Conservation (phyloP, 2,329 filamentous ascomycete genomes). For the Colletotrichum coccodes region DNA sequence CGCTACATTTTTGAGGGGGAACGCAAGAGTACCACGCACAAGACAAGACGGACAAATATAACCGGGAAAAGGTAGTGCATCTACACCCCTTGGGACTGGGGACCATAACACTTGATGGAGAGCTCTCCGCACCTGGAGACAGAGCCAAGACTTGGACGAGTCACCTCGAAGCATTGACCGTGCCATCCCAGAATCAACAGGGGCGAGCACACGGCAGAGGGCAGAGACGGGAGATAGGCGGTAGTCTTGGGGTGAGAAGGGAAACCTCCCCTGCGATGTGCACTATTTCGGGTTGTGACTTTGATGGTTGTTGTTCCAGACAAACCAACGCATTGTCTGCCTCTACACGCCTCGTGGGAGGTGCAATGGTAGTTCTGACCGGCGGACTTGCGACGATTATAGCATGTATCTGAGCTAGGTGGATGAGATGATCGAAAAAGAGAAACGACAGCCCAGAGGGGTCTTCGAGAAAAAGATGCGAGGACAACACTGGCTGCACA, state of each 20-base stretch:
- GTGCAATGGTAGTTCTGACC: background rate
- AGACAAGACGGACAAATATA: background rate
- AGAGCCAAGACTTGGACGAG: constrained; percentile 23
- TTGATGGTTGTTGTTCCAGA: background rate
- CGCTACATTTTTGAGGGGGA: background rate
- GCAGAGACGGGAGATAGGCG: background rate
- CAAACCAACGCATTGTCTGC: background rate
- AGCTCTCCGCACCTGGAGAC: constrained; percentile 14
- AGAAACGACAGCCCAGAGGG: too few relatives aligned
- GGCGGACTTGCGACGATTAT: background rate
- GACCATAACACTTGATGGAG: background rate
- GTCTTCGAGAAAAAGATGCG: background rate
- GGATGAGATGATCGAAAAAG: background rate
- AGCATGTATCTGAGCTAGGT: too few relatives aligned
- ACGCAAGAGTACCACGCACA: background rate
- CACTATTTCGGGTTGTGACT: background rate
- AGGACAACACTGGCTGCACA: background rate
- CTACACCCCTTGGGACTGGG: background rate
- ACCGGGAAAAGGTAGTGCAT: background rate
- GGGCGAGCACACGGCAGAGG: background rate
- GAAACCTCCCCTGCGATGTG: background rate
- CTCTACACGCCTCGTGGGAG: too few relatives aligned
- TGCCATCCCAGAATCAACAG: constrained; percentile 8
- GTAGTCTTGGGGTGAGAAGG: background rate
- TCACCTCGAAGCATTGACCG: background rate